Evolutionary conservation across 2,329 filamentous ascomycete genomes (phyloP).

Genomic region (Nemania sp.): DNA sequence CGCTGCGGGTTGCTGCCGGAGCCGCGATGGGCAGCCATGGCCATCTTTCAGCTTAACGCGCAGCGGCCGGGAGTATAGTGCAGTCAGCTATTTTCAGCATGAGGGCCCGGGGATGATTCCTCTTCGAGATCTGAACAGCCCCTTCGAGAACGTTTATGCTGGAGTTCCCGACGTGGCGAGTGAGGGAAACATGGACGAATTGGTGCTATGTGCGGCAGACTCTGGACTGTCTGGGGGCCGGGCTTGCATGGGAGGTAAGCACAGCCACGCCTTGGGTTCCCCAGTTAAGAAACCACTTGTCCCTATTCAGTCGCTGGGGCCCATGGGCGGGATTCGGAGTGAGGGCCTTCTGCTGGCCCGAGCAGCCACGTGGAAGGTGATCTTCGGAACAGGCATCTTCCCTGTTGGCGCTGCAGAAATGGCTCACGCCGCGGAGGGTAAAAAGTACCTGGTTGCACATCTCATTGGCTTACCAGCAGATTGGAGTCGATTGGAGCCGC

Average conservation of each 20-base stretch:
- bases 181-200: neutral
- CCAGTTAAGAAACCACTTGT: conserved; percentile 14
- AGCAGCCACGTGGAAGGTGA: conserved; percentile 41
- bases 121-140: conserved; percentile 16
- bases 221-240: no score
- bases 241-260: conserved; percentile 12
- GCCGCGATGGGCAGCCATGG: conserved; percentile 5
- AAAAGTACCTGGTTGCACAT: conserved; percentile 26
- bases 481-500: conserved; percentile 17
- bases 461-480: conserved; percentile 21
- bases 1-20: conserved; percentile 3
- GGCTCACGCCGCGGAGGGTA: conserved; percentile 29
- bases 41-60: conserved; percentile 9
- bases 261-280: neutral
- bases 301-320: conserved; percentile 20
- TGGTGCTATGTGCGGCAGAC: neutral
- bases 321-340: conserved; percentile 22
- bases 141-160: conserved; percentile 9
- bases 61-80: neutral
- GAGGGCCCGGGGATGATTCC: conserved; percentile 21
- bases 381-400: conserved; percentile 36
- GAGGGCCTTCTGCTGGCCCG: conserved; percentile 34
- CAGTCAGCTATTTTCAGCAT: conserved; percentile 21
- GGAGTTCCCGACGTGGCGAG: conserved; percentile 22
- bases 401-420: conserved; percentile 35